Percentiles rank a stretch among this genome's conserved stretches.
Conservation (phyloP, 2,329 filamentous ascomycete genomes). For the Curvularia lunata region DNA sequence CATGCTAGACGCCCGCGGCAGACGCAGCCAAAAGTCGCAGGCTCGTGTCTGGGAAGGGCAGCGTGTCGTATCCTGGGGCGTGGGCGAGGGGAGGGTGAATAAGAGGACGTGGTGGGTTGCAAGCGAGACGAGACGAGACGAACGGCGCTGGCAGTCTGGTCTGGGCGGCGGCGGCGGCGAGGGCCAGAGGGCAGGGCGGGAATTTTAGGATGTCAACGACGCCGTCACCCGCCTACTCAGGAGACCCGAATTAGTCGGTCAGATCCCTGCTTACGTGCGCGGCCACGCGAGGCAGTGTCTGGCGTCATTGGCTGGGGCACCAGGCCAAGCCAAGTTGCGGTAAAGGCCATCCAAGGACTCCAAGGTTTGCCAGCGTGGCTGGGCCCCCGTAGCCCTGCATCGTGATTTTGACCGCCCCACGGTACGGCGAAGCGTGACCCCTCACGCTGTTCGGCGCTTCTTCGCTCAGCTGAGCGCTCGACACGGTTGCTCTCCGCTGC, state of each 20-base stretch:
- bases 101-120: slow-evolving; percentile 9
- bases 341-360: slow-evolving; percentile 8
- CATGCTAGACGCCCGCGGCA: slow-evolving; percentile 11
- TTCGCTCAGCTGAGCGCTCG: background rate
- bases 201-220: slow-evolving; percentile 29
- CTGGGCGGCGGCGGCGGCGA: slow-evolving; percentile 21
- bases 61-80: background rate
- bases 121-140: slow-evolving; percentile 19
- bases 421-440: slow-evolving; percentile 4
- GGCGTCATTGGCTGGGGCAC: slow-evolving; percentile 26
- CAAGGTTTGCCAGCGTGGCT: slow-evolving; percentile 27
- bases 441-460: slow-evolving; percentile 8
- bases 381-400: slow-evolving; percentile 25
- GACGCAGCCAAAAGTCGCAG: slow-evolving; percentile 5
- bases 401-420: slow-evolving; percentile 15
- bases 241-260: slow-evolving; percentile 20
- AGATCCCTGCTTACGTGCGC: slow-evolving; percentile 27
- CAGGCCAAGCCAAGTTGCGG: slow-evolving; percentile 14
- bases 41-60: slow-evolving; percentile 13
- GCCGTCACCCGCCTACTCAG: slow-evolving; percentile 28
- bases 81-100: background rate
- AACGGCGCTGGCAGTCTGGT: slow-evolving; percentile 14
- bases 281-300: slow-evolving; percentile 19
- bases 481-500: too few species aligned
- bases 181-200: slow-evolving; percentile 22